phyloP scores from a whole-genome alignment of 2,329 filamentous ascomycete species.

The Chrysosporium queenslandicum region DNA sequence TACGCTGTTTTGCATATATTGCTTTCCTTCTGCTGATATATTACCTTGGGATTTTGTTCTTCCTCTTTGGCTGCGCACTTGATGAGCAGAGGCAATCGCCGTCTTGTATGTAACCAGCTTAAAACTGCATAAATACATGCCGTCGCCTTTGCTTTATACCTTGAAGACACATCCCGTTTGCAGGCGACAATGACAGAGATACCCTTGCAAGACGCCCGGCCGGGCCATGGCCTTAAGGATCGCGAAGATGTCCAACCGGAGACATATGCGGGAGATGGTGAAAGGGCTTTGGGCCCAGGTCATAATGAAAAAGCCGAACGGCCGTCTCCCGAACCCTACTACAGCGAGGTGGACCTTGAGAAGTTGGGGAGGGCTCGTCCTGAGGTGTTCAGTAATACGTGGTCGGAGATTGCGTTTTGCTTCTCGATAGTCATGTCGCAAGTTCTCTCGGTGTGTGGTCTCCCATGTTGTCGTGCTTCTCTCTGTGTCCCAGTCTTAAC shows the following conservation, averaged over 20 bases:
- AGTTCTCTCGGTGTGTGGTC: conserved; percentile 45
- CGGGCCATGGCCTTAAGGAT: neutral
- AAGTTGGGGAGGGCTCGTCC: conserved; percentile 54
- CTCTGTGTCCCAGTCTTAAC: conserved; percentile 3
- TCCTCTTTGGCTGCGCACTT: too few relatives aligned
- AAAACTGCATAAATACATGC: neutral
- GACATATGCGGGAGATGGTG: neutral
- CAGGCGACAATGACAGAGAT: neutral
- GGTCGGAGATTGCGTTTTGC: conserved; percentile 53
- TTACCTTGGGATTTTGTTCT: too few relatives aligned
- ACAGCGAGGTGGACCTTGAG: conserved; percentile 38
- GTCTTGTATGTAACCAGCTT: neutral
- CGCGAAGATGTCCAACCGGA: neutral
- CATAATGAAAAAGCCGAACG: neutral
- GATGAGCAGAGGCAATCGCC: neutral
- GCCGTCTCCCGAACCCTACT: neutral
- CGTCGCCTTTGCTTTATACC: neutral
- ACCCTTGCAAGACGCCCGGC: neutral
- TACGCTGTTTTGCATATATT: neutral
- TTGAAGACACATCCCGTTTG: neutral
- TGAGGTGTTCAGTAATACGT: conserved; percentile 42
- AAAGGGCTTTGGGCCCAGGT: neutral
- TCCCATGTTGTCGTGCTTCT: neutral
- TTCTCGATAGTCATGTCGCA: conserved; percentile 54
- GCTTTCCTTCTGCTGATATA: neutral